These are phyloP conservation scores for Simplicillium sp. DNA, from an alignment of 2,329 filamentous ascomycete species.

Conservation along the genomic window DNA sequence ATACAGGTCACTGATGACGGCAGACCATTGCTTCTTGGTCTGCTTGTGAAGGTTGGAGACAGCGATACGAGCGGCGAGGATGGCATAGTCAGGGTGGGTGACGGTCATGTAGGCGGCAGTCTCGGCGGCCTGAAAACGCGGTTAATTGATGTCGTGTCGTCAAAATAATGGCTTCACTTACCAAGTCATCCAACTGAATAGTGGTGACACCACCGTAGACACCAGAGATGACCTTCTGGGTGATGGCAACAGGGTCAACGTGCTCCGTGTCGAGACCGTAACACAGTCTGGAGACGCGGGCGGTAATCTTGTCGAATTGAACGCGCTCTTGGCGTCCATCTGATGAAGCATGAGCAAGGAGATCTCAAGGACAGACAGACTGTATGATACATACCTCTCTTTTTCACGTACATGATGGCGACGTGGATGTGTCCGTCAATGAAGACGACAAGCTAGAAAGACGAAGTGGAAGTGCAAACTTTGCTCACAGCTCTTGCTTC, in stretches of 20 bases:
- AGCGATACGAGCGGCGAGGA: constrained; percentile 94
- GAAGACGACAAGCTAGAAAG: constrained; percentile 10
- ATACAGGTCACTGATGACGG: constrained; percentile 86
- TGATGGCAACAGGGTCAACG: constrained; percentile 95
- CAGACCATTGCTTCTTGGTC: constrained; percentile 99
- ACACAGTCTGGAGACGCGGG: constrained; percentile 92
- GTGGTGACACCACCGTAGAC: constrained; percentile 98
- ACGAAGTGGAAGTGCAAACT: constrained; percentile 11
- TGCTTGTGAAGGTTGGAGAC: constrained; percentile 99
- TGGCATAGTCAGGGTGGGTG: constrained; percentile 97
- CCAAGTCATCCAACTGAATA: constrained; percentile 90
- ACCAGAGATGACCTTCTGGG: constrained; percentile 98
- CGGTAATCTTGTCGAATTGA: constrained; percentile 99
- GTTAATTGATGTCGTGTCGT: not conserved
- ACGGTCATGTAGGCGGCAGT: constrained; percentile 99
- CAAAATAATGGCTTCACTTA: constrained; percentile 38
- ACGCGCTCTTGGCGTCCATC: constrained; percentile 99
- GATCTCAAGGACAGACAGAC: not conserved
- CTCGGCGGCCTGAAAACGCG: constrained; percentile 73
- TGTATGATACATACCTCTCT: constrained; percentile 42
- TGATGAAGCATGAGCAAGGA: constrained; percentile 29
- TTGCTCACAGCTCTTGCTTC: constrained; percentile 14
- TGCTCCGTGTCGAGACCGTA: constrained; percentile 93
- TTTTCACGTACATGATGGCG: constrained; percentile 51
- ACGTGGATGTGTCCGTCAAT: constrained; percentile 9